phyloP scores from a whole-genome alignment of 441 rosid genomes.

The Adansonia madagascariensis region DNA sequence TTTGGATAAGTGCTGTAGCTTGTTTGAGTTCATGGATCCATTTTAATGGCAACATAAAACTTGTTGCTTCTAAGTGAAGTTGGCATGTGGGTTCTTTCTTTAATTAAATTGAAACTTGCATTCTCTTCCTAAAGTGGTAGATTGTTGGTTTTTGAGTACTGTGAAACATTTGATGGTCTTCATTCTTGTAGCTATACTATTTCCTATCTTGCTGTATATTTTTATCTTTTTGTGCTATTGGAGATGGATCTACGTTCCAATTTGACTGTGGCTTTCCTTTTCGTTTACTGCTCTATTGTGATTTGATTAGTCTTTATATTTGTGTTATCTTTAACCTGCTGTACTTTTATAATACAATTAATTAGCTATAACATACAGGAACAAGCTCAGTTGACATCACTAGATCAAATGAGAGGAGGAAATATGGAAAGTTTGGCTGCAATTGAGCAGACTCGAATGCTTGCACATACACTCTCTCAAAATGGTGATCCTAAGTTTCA shows the following conservation, averaged over 20 bases:
- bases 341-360: background rate
- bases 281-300: background rate
- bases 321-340: background rate
- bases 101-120: background rate
- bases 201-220: background rate
- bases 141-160: background rate
- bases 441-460: conserved; percentile 97
- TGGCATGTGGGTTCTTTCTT: conserved; percentile 7
- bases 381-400: conserved; percentile 65
- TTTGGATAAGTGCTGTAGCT: background rate
- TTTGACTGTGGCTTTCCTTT: conserved; percentile 6
- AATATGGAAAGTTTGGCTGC: conserved; percentile 69
- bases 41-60: background rate
- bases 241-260: background rate
- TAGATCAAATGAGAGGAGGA: conserved; percentile 64
- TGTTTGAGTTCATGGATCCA: background rate
- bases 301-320: background rate
- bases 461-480: conserved; percentile 89
- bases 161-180: background rate
- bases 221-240: background rate
- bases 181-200: background rate
- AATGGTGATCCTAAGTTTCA: conserved; percentile 94
- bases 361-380: conserved; percentile 44
- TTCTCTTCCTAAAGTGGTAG: conserved; percentile 8
- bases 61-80: background rate